A percentile compares a stretch with the other conserved stretches of the same genome.
phyloP scores from a whole-genome alignment of 306 rosid species.

The Castanea sativa region DNA sequence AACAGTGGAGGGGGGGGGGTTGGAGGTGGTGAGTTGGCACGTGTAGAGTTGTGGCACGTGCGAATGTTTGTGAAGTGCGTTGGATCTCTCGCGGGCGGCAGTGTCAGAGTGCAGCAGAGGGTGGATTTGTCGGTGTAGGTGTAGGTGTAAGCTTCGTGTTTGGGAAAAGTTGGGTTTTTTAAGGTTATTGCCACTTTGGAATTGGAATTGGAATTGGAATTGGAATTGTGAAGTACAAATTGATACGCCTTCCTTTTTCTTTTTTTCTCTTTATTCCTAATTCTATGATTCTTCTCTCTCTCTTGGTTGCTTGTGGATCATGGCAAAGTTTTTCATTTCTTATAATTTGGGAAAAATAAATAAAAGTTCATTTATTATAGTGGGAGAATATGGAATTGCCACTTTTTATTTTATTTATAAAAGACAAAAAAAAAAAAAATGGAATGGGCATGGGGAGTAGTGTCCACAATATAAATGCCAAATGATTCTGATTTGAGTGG shows the following conservation, averaged over 20 bases:
- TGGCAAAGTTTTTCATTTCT: not conserved
- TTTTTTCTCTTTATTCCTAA: too few relatives aligned
- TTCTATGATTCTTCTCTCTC: too few relatives aligned
- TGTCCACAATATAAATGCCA: not conserved
- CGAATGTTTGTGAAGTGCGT: not conserved
- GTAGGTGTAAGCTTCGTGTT: not conserved
- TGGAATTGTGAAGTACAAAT: too few relatives aligned
- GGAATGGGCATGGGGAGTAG: not conserved
- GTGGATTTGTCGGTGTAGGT: slow-evolving; percentile 23
- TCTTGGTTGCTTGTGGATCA: too few relatives aligned
- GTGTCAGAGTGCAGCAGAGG: slow-evolving; percentile 16
- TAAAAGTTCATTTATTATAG: too few relatives aligned
- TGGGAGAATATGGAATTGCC: too few relatives aligned
- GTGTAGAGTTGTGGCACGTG: slow-evolving; percentile 33
- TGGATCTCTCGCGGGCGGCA: slow-evolving; percentile 14
- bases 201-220: too few relatives aligned
- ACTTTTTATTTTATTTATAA: too few relatives aligned
- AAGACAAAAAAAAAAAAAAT: too few relatives aligned
- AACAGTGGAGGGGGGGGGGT: slow-evolving; percentile 17
- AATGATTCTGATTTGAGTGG: not conserved
- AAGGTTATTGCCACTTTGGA: too few relatives aligned
- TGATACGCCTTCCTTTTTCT: too few relatives aligned
- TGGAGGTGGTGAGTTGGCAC: not conserved
- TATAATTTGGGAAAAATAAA: not conserved
- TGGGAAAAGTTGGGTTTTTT: not conserved